Conservation (phyloP, 805 yeast genomes). For the Wickerhamiella sorbophila region DNA sequence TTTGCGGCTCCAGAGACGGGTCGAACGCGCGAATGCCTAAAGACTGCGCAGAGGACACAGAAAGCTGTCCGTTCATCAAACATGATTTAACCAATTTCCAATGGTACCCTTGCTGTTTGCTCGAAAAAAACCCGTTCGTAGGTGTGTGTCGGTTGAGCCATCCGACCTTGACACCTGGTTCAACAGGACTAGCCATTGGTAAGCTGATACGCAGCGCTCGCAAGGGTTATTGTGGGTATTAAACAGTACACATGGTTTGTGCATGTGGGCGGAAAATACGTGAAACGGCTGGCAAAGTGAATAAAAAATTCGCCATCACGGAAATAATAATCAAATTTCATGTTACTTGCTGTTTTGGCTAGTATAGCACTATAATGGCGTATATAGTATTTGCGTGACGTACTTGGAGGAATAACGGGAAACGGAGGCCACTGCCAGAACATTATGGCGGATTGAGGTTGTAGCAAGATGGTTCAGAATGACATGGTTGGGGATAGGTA, state of each 20-base stretch:
- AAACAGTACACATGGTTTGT: too few species aligned
- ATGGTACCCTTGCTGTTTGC: slow-evolving; percentile 9
- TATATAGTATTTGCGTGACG: slow-evolving; percentile 82
- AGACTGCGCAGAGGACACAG: slow-evolving; percentile 41
- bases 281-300: too few species aligned
- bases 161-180: slow-evolving; percentile 30
- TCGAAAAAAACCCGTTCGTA: slow-evolving; percentile 4
- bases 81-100: slow-evolving; percentile 47
- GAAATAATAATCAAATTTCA: too few species aligned
- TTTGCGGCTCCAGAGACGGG: slow-evolving; percentile 9
- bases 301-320: too few species aligned
- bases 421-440: slow-evolving; percentile 83
- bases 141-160: slow-evolving; percentile 39
- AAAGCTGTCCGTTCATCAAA: slow-evolving; percentile 51
- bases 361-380: slow-evolving; percentile 80
- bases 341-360: too few species aligned
- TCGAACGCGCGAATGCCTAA: slow-evolving; percentile 30
- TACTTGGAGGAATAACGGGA: slow-evolving; percentile 85
- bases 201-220: neutral
- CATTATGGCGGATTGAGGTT: slow-evolving; percentile 84
- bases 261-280: too few species aligned
- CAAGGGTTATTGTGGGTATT: too few species aligned
- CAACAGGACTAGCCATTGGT: slow-evolving; percentile 2
- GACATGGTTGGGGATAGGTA: slow-evolving; percentile 90
- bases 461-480: slow-evolving; percentile 92